phyloP scores from a whole-genome alignment of 768 basidiomycete species.

The Pulveroboletus sp. region DNA sequence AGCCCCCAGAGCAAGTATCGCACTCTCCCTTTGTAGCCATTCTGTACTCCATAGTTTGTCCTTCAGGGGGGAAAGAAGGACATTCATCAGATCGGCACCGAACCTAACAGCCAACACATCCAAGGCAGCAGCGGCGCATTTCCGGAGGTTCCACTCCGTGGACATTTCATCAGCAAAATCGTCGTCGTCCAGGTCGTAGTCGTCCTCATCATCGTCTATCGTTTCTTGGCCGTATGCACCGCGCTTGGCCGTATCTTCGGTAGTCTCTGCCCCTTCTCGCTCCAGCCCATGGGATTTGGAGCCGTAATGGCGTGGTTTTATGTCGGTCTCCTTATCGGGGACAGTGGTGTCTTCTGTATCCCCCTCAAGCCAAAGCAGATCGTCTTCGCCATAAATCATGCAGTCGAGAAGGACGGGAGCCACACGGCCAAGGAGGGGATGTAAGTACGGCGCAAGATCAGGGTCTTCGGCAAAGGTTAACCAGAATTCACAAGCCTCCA shows the following conservation, averaged over 20 bases:
- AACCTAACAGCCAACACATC: slow-evolving; percentile 96
- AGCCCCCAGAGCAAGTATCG: slow-evolving; percentile 91
- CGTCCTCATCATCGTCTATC: slow-evolving; percentile 80
- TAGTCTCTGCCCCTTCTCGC: slow-evolving; percentile 47
- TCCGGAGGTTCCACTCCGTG: slow-evolving; percentile 97
- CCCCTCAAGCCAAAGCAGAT: slow-evolving; percentile 90
- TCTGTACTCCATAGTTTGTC: slow-evolving; percentile 89
- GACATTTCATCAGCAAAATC: slow-evolving; percentile 91
- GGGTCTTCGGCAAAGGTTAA: slow-evolving; percentile 96
- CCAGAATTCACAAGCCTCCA: slow-evolving; percentile 99
- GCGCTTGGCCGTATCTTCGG: slow-evolving; percentile 34
- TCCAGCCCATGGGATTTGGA: slow-evolving; percentile 82
- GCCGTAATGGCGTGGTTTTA: slow-evolving; percentile 93
- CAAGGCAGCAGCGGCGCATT: slow-evolving; percentile 95
- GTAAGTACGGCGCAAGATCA: slow-evolving; percentile 77
- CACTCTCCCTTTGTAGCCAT: slow-evolving; percentile 94
- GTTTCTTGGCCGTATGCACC: slow-evolving; percentile 81
- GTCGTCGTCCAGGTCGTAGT: slow-evolving; percentile 82
- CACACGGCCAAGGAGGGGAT: slow-evolving; percentile 84
- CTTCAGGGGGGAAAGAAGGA: slow-evolving; percentile 85
- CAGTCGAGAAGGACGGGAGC: slow-evolving; percentile 94
- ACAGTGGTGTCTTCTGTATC: slow-evolving; percentile 86
- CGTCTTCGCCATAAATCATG: slow-evolving; percentile 96
- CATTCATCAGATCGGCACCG: slow-evolving; percentile 80
- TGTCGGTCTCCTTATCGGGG: slow-evolving; percentile 91